Conservation (phyloP, 345 rosid species). For the Corymbia maculata region DNA sequence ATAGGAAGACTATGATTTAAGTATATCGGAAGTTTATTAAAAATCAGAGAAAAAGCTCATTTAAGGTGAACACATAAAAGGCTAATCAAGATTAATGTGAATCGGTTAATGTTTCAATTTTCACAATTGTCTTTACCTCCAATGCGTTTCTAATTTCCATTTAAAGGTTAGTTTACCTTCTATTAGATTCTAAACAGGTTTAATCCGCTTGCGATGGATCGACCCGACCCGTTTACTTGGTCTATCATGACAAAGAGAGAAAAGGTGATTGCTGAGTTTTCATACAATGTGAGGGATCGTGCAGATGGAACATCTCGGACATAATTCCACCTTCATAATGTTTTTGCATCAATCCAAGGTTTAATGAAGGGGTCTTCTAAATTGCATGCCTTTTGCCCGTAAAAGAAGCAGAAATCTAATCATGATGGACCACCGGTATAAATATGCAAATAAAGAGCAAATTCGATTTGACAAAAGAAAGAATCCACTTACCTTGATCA, state of each 20-base stretch:
- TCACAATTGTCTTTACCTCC: not conserved
- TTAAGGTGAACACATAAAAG: not conserved
- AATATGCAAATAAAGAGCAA: not conserved
- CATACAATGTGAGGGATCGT: not conserved
- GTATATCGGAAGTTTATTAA: not conserved
- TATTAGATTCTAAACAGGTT: not conserved
- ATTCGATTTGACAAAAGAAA: not conserved
- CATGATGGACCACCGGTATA: not conserved
- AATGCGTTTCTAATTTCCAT: not conserved
- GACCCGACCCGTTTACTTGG: not conserved
- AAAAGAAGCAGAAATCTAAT: not conserved
- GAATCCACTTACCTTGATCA: not conserved
- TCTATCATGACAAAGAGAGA: not conserved
- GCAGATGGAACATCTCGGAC: not conserved
- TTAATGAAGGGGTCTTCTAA: not conserved
- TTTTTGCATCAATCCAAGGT: not conserved
- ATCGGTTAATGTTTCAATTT: not conserved
- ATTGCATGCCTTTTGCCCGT: not conserved
- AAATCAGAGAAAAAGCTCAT: not conserved
- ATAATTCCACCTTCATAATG: not conserved
- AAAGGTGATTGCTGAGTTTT: not conserved
- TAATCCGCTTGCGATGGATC: not conserved
- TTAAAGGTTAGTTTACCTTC: not conserved
- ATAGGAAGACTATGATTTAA: not conserved
- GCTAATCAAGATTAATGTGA: not conserved